Evolutionary conservation across 228 moss, liverwort and hornwort species (phyloP), one percentile per base, ranked within the genome.

Genomic region (Sphagnum fallax): DNA sequence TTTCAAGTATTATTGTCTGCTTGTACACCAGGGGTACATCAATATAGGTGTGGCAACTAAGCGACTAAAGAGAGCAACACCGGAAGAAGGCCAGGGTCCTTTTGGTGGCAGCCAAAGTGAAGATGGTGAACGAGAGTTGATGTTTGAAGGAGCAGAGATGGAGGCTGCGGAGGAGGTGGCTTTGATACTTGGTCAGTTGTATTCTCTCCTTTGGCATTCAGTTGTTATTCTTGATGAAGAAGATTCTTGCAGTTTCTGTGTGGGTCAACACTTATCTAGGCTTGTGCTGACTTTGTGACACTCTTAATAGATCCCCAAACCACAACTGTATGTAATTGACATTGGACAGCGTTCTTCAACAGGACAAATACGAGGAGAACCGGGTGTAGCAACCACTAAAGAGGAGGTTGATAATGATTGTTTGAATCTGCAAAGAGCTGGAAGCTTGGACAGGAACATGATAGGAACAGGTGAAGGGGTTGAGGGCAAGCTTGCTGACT

Each of bases 81-180:
- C 53, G 10, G 75, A 62, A 75, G 75, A 48, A 12, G 71, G 74
- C 65, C 69, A 65, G 71, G 52, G 64, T 52, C 77, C 53, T 48
- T 72, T 64, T 74, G 70, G 53, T 73, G 74, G 74, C 59, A 83
- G 78, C 76, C 57, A 74, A 76, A 76, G 80, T 80, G 80, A 87
- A 58, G 55, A 55, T 8, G 8, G 12, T 55, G 76, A 78, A 70
- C 70, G 70, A 10, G 78, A 87, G 6, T 72, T 74, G 5, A 72
- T 78, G 70, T 87, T 87, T 68, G 86, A 83, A 74, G 86, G 78
- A 72, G 83, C 80, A 63, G 86, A 87, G 70, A 83, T 83, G 86
- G 83, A 83, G 61, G 83, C 78, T 16, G 86, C 86, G 14, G 83
- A 83, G 80, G 86, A 87, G 70, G 74, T 87, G 76, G 86, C 86